phyloP scores from a whole-genome alignment of 225 moss, liverwort and hornwort species.

The Climacium dendroides region DNA sequence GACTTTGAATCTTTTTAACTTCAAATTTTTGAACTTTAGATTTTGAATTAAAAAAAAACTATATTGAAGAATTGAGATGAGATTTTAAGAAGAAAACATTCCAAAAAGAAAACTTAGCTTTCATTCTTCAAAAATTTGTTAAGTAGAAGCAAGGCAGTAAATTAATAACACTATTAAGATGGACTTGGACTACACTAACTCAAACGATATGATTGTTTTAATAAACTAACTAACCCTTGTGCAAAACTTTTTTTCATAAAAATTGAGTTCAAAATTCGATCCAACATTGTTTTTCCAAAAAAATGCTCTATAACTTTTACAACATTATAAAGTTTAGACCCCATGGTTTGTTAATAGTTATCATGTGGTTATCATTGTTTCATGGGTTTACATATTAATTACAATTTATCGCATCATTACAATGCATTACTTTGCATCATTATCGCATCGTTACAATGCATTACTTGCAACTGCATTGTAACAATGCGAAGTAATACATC shows the following conservation, averaged over 20 bases:
- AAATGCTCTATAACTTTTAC: too few relatives aligned
- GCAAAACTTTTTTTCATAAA: neutral
- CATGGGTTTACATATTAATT: too few relatives aligned
- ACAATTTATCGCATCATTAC: too few relatives aligned
- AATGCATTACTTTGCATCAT: too few relatives aligned
- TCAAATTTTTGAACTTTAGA: fast-evolving
- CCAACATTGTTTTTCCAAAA: fast-evolving
- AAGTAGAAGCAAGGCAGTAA: neutral
- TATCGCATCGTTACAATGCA: too few relatives aligned
- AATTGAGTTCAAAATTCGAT: too few relatives aligned
- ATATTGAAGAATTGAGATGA: neutral
- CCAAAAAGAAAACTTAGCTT: neutral
- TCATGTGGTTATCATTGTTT: too few relatives aligned
- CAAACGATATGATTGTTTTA: neutral
- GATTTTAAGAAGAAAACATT: neutral
- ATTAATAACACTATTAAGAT: neutral
- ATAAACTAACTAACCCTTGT: neutral
- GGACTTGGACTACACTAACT: neutral
- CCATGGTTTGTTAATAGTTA: too few relatives aligned
- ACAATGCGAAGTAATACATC: too few relatives aligned
- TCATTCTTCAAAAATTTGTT: neutral
- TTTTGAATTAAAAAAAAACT: neutral
- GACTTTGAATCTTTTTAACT: too few relatives aligned
- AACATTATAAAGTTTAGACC: too few relatives aligned
- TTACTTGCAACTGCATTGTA: too few relatives aligned